Conservation (phyloP, 2,329 filamentous ascomycete genomes). For the Botryotinia narcissicola region DNA sequence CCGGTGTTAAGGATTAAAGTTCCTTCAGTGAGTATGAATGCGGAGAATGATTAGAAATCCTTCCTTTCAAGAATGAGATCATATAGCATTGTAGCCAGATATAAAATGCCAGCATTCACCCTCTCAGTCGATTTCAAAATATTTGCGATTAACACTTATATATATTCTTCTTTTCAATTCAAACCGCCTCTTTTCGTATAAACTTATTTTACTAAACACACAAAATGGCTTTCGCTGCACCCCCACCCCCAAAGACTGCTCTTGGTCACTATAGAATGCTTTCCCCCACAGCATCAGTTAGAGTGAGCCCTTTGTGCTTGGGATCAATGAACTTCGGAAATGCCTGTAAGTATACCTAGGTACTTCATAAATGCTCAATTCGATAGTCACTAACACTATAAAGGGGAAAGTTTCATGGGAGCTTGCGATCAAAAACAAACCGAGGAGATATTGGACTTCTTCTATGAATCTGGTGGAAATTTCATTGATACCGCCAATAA, state of each 20-base stretch:
- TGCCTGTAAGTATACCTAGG: constrained; percentile 41
- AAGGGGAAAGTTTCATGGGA: constrained; percentile 57
- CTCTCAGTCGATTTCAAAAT: neutral
- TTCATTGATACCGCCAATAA: constrained; percentile 69
- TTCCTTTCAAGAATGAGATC: neutral
- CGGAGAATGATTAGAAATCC: constrained; percentile 6
- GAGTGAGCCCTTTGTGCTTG: constrained; percentile 65
- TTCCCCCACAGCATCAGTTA: constrained; percentile 61
- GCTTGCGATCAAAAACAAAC: constrained; percentile 34
- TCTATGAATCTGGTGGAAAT: constrained; percentile 58
- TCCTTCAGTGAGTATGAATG: neutral
- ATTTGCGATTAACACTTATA: neutral
- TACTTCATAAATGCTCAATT: too few species aligned
- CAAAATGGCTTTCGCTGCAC: constrained; percentile 29
- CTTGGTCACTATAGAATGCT: constrained; percentile 65
- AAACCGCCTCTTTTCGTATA: neutral
- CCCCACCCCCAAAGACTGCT: constrained; percentile 51
- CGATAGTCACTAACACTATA: neutral
- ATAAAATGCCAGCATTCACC: neutral
- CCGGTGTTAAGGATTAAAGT: neutral
- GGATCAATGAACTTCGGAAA: constrained; percentile 65
- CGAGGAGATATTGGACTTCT: constrained; percentile 52
- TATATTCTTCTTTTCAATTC: neutral
- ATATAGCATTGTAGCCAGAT: neutral
- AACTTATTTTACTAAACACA: neutral